phyloP scores from a whole-genome alignment of 2,329 filamentous ascomycete genomes.

The Ramularia endophylla region DNA sequence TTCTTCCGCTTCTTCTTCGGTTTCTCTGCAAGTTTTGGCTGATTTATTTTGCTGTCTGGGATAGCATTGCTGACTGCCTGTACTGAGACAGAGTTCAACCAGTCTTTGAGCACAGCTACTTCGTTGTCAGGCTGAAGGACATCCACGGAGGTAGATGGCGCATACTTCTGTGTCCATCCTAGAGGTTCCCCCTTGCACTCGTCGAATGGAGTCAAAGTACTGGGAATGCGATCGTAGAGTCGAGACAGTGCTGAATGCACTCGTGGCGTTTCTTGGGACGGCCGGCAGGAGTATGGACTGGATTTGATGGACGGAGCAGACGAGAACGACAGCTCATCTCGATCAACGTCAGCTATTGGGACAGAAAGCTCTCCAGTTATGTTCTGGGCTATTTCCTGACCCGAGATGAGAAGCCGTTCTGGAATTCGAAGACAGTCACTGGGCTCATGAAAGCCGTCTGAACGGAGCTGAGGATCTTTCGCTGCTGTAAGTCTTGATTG shows the following conservation, averaged over 20 bases:
- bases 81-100: conserved; percentile 72
- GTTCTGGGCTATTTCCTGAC: conserved; percentile 35
- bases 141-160: conserved; percentile 60
- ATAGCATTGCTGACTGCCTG: conserved; percentile 64
- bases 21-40: conserved; percentile 19
- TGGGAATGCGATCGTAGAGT: conserved; percentile 56
- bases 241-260: conserved; percentile 54
- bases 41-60: conserved; percentile 16
- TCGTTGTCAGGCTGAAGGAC: conserved; percentile 73
- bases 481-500: conserved; percentile 17
- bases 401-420: conserved; percentile 27
- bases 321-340: conserved; percentile 13
- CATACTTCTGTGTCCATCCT: conserved; percentile 80
- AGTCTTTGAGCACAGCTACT: conserved; percentile 65
- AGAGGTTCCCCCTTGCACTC: conserved; percentile 64
- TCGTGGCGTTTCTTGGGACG: neutral
- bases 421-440: conserved; percentile 24
- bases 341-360: conserved; percentile 3
- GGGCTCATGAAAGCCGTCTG: conserved; percentile 32
- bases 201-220: conserved; percentile 72
- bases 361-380: conserved; percentile 25
- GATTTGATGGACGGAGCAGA: conserved; percentile 7
- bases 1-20: conserved; percentile 58
- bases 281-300: too few species aligned
- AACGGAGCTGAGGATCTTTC: conserved; percentile 13